Evolutionary conservation across 2,329 filamentous ascomycete species (phyloP), one percentile per base, ranked within the genome.

Genomic region (Akanthomyces dipterigenus): DNA sequence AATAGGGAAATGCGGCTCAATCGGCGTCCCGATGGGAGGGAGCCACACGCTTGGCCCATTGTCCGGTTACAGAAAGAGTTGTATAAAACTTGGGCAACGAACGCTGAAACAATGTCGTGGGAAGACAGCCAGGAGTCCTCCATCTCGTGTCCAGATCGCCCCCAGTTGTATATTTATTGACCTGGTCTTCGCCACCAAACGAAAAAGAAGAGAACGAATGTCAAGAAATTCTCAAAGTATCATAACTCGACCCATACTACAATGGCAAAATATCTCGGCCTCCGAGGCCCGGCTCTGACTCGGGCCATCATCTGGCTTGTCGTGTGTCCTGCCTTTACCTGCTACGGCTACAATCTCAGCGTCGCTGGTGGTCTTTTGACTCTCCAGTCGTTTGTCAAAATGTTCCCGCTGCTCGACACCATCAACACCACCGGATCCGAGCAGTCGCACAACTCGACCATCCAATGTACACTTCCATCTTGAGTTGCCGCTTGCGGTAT

Each of bases 331-430:
- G 69, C 76, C 14, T 78, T 75, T 62, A 75, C 79, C 62, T 73
- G 79, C 26, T 80, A 81, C 61, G 79, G 80, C 31, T 81, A 82
- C 67, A 88, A 90, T 73, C 85, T 88, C 72, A 84, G 87, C 67
- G 86, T 89, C 3, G 89, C 88, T 75, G 88, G 86, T 42, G 85
- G 85, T 61, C 81, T 92, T 57, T 78, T 92, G 61, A 88, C 86
- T 0, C 80, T 91, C 5, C 74, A 75, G 24, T 77, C 83, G 68
- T 83, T 84, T 63, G 83, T 85, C 59, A 76, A 76, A 20, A 75
- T 83, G 63, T 86, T 86, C 66, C 77, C 69, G 9, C 56, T 67
- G 48, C 66, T 85, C 24, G 65, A 70, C 7, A 84, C 78, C 66
- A 84, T 86, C 71, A 70, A 83, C 62, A 82, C 82, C 0, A 71